These are phyloP conservation scores for Trichophyton schoenleinii DNA, from an alignment of 2,329 filamentous ascomycete species.

Conservation along the genomic window DNA sequence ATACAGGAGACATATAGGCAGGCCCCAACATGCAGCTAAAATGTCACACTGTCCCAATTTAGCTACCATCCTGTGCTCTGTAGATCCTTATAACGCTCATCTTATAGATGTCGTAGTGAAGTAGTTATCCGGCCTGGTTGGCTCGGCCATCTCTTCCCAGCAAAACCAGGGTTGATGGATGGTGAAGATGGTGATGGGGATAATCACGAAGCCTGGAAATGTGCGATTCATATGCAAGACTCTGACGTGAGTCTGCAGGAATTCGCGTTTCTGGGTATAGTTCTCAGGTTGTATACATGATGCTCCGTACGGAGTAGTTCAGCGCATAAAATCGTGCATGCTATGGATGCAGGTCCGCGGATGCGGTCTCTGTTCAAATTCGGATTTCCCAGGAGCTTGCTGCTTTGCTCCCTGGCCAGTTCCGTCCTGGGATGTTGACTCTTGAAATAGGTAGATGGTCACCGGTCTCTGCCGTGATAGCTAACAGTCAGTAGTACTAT, in stretches of 20 bases:
- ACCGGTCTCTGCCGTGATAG: no score
- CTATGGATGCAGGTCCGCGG: background rate
- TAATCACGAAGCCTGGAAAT: background rate
- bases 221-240: background rate
- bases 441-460: no score
- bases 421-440: no score
- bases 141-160: background rate
- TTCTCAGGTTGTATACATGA: conserved; percentile 3
- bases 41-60: background rate
- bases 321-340: background rate
- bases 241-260: background rate
- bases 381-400: background rate
- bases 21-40: background rate
- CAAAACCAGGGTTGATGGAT: background rate
- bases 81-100: background rate
- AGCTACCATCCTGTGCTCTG: background rate
- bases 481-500: no score
- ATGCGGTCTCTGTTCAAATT: background rate
- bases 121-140: background rate
- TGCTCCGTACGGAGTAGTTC: background rate
- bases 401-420: no score
- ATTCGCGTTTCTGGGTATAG: background rate
- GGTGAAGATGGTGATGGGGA: background rate
- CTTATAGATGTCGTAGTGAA: background rate
- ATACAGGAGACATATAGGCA: background rate